These are phyloP conservation scores for Chiua sp. DNA, from an alignment of 1,284 basidiomycete genomes.

Conservation along the genomic window DNA sequence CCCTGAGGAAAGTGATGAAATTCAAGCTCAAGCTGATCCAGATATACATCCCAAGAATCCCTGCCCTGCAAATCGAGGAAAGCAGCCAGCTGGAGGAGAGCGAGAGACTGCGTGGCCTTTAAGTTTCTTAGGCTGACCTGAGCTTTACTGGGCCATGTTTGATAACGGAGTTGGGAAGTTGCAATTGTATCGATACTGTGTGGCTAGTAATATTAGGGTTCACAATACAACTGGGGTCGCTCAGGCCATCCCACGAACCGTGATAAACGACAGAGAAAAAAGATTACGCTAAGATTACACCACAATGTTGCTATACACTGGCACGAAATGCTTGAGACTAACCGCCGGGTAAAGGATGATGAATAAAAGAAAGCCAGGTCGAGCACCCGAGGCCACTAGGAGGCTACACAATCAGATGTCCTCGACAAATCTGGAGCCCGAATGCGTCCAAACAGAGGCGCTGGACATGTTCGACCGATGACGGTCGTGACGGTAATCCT, in stretches of 20 bases:
- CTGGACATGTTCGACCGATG: slow-evolving; percentile 42
- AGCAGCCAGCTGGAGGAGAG: no score
- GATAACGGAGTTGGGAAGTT: not conserved
- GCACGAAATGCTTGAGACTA: not conserved
- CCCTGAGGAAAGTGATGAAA: no score
- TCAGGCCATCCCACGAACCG: not conserved
- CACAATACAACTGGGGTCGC: not conserved
- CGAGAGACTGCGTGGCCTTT: no score
- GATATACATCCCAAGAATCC: no score
- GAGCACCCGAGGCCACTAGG: not conserved
- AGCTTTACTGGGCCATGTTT: no score
- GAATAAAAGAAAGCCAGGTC: not conserved
- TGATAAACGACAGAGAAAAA: not conserved
- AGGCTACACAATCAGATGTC: slow-evolving; percentile 23
- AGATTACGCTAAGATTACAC: not conserved
- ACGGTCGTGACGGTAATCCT: slow-evolving; percentile 32
- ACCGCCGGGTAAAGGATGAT: not conserved
- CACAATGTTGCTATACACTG: not conserved
- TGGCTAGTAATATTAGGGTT: no score
- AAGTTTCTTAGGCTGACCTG: no score
- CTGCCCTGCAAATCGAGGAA: no score
- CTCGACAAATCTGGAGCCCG: slow-evolving; percentile 39
- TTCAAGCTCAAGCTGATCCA: no score
- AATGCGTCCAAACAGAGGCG: slow-evolving; percentile 44
- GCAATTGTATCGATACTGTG: not conserved